Evolutionary conservation across 768 basidiomycete species (phyloP).

Genomic region (Pleurotus salmoneostramineus): DNA sequence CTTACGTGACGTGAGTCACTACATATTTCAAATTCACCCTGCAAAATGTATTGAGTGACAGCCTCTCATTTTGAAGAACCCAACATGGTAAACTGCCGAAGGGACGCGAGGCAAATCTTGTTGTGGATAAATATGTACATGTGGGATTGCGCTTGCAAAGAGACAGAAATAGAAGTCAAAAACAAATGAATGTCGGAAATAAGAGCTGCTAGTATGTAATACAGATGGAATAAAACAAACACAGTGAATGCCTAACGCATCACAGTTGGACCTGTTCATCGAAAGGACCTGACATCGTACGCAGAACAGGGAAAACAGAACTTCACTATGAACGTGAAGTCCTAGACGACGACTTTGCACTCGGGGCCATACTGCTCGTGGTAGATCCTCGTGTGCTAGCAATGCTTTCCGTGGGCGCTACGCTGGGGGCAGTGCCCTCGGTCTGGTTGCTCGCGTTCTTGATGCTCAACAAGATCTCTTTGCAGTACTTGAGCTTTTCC

Average conservation of each 20-base stretch:
- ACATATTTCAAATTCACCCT: too few relatives aligned
- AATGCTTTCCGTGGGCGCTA: constrained; percentile 6
- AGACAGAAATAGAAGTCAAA: too few relatives aligned
- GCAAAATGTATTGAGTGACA: too few relatives aligned
- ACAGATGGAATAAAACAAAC: too few relatives aligned
- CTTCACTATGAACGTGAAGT: constrained; percentile 14
- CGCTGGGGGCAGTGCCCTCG: constrained; percentile 15
- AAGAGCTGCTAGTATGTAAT: too few relatives aligned
- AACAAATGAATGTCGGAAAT: too few relatives aligned
- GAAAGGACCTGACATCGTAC: not conserved
- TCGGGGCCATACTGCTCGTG: constrained; percentile 13
- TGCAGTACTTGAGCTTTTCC: constrained; percentile 83
- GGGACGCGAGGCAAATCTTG: too few relatives aligned
- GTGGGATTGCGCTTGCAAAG: too few relatives aligned
- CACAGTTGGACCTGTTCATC: not conserved
- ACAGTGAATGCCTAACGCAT: not conserved
- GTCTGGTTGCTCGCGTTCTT: constrained; percentile 49
- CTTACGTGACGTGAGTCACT: too few relatives aligned
- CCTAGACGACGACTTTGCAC: constrained; percentile 15
- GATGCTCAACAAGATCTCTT: constrained; percentile 77
- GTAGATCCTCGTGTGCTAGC: constrained; percentile 1
- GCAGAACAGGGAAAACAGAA: not conserved
- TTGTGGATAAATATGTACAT: too few relatives aligned
- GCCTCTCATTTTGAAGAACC: too few relatives aligned
- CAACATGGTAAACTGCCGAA: too few relatives aligned